These are phyloP conservation scores for Emericellopsis atlantica DNA, from an alignment of 2,329 filamentous ascomycete genomes.

Conservation along the genomic window DNA sequence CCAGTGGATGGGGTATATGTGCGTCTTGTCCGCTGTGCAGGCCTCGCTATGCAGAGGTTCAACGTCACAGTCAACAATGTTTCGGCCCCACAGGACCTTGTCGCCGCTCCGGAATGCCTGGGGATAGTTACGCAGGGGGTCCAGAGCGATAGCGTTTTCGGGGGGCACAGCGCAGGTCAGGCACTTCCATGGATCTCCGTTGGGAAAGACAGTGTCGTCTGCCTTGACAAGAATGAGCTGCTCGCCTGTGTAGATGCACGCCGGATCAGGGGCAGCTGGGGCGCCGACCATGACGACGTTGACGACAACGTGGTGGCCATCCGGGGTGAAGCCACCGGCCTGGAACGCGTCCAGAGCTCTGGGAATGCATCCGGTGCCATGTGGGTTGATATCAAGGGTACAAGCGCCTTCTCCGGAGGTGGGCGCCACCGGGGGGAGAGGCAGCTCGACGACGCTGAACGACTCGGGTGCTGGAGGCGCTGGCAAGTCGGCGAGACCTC, in stretches of 20 bases:
- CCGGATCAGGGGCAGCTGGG: slow-evolving; percentile 20
- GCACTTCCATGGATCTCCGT: slow-evolving; percentile 33
- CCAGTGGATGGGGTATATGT: slow-evolving; percentile 28
- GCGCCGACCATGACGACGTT: slow-evolving; percentile 27
- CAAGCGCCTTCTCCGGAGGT: slow-evolving; percentile 16
- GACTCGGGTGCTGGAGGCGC: slow-evolving; percentile 16
- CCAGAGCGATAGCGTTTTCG: slow-evolving; percentile 13
- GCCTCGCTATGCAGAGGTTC: slow-evolving; percentile 17
- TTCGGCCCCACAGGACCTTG: slow-evolving; percentile 17
- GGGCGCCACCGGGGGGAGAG: slow-evolving; percentile 20
- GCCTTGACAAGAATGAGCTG: slow-evolving; percentile 29
- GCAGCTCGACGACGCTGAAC: slow-evolving; percentile 19
- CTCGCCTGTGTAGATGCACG: slow-evolving; percentile 25
- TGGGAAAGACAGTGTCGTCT: slow-evolving; percentile 24
- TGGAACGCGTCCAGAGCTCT: not conserved
- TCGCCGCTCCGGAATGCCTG: slow-evolving; percentile 26
- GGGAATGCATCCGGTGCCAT: slow-evolving; percentile 22
- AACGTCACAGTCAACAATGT: slow-evolving; percentile 23
- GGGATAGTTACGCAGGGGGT: slow-evolving; percentile 21
- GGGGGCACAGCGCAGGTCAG: slow-evolving; percentile 26
- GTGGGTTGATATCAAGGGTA: slow-evolving; percentile 16
- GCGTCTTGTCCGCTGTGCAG: slow-evolving; percentile 20
- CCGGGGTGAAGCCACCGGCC: slow-evolving; percentile 19
- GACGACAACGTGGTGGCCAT: slow-evolving; percentile 27
- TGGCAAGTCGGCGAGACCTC: not conserved